Conservation (phyloP, 169 alveolate genomes). For the Ophryocystis elektroscirrha region DNA sequence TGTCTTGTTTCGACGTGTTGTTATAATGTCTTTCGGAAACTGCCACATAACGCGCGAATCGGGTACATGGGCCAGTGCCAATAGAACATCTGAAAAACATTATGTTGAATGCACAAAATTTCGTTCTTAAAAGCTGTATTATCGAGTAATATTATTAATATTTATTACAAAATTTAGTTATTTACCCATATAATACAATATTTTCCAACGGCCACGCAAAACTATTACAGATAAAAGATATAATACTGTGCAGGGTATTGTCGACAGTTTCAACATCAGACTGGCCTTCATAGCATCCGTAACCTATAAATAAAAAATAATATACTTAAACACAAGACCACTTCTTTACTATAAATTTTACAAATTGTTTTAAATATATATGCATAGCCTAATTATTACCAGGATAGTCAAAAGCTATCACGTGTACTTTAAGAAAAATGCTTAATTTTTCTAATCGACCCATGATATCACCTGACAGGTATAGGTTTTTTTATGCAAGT, state of each 20-base stretch:
- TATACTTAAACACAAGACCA: no score
- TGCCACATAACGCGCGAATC: slow-evolving; percentile 19
- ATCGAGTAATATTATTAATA: no score
- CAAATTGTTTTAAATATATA: background rate
- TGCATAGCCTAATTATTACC: slow-evolving; percentile 7
- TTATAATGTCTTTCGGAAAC: no score
- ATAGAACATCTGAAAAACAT: no score
- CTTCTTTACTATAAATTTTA: no score
- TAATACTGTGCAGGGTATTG: slow-evolving; percentile 12
- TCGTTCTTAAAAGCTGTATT: no score
- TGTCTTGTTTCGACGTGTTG: no score
- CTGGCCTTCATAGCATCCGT: slow-evolving; percentile 21
- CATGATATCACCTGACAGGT: slow-evolving; percentile 17
- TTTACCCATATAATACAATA: slow-evolving; percentile 31
- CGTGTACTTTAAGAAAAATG: slow-evolving; percentile 11
- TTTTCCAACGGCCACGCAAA: slow-evolving; percentile 27
- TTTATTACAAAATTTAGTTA: no score
- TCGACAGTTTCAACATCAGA: slow-evolving; percentile 32
- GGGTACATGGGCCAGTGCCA: slow-evolving; percentile 39
- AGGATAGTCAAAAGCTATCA: slow-evolving; percentile 30
- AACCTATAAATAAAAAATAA: no score
- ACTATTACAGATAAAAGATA: slow-evolving; percentile 13
- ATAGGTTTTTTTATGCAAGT: no score
- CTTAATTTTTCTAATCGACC: slow-evolving; percentile 10
- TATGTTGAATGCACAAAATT: no score